Percentiles rank a stretch among this genome's conserved stretches.
Conservation (phyloP, 2,329 filamentous ascomycete genomes). For the Fusarium nygamai region DNA sequence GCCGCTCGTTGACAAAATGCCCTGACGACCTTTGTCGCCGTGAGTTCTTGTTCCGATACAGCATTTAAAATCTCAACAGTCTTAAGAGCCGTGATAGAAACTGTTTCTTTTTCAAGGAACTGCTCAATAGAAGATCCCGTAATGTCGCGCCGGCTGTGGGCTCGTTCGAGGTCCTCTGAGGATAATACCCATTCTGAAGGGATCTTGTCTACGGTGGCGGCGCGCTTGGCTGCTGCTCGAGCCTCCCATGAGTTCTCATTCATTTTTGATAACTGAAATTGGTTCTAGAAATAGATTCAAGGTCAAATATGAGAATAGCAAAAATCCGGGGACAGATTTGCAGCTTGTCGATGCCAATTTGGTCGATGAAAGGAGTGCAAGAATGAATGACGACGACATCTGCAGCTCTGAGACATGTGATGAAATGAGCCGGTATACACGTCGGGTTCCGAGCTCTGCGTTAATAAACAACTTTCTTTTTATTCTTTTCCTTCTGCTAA, state of each 20-base stretch:
- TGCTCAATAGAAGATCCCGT: constrained; percentile 34
- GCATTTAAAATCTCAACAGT: constrained; percentile 7
- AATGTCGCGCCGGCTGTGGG: constrained; percentile 9
- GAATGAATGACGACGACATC: constrained; percentile 10
- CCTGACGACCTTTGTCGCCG: constrained; percentile 55
- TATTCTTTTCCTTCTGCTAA: neutral
- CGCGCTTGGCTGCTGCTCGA: constrained; percentile 31
- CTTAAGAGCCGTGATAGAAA: constrained; percentile 13
- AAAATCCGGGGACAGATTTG: accelerated
- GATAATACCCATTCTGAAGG: constrained; percentile 33
- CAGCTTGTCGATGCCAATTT: accelerated
- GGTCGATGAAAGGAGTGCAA: accelerated
- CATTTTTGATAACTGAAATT: neutral
- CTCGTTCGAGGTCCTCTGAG: constrained; percentile 15
- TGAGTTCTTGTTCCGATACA: neutral
- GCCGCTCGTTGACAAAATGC: constrained; percentile 62
- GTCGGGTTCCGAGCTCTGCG: accelerated
- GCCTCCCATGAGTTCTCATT: constrained; percentile 5
- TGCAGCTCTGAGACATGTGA: neutral
- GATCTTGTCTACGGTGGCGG: constrained; percentile 28
- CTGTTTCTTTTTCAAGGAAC: constrained; percentile 12
- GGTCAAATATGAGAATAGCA: accelerated
- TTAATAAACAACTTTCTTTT: neutral
- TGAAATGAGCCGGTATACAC: accelerated
- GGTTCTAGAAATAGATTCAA: accelerated